Evolutionary conservation across 495 filamentous ascomycete genomes (phyloP), one percentile per base, ranked within the genome.

Genomic region (Talaromyces thailandensis): DNA sequence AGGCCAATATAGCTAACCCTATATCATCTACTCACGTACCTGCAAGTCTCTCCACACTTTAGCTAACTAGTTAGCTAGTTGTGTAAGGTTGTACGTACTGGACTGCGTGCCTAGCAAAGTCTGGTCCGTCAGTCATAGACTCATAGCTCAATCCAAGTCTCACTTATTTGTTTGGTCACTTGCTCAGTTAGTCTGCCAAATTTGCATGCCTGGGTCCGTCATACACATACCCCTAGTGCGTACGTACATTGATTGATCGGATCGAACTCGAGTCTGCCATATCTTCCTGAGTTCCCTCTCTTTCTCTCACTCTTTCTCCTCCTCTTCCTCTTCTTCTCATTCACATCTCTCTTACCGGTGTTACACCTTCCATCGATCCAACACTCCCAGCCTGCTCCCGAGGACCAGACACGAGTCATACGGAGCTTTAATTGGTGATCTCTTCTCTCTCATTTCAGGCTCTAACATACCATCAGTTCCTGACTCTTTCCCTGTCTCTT

Each of bases 401-500:
- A 48, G 43, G n/a, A 48, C 16, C 43, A 48, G 43, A 48, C 7
- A 48, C 43, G 43, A 48, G n/a, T 40, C 29, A 31, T 53, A 32
- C 37, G 45, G 21, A 18, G 6, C 35, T 45, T 63, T 56, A 25
- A 31, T 62, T 55, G 58, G 23, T 68, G 63, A 21, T 50, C 53
- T 66, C 62, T 66, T 57, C 31, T 64, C 64, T 67, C 64, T 57
- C 62, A 64, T 63, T 56, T 28, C 65, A 48, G 64, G 31, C 35
- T 40, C 58, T 31, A 62, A 60, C 57, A 70, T 73, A 79, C 77
- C 78, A 71, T 76, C 75, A 73, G 71, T 71, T 56, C 56, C 50
- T 48, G n/a, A 21, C n/a, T 18, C 43, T 48, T 48, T 18, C 21
- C 43, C 21, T 45, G 18, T 48, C 43, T 21, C 18, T 48, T 48